Base-by-base conservation (phyloP, 2,329 filamentous ascomycete species). In the Botrytis cinerea region DNA sequence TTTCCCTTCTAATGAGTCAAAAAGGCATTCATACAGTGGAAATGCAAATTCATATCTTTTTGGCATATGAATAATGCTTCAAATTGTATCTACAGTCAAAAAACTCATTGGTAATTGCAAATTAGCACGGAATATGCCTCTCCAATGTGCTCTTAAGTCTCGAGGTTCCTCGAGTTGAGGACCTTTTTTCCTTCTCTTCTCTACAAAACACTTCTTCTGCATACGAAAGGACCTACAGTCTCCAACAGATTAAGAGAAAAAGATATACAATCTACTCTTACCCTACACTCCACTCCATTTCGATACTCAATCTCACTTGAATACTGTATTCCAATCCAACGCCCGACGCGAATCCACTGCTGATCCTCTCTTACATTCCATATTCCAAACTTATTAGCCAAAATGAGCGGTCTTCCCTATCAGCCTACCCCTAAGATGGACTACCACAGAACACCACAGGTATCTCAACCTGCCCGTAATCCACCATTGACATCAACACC, bases 401-500 rank as follows among this genome's bases (percentile, higher is more conserved):
- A 60, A 35, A 60, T 60, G 32, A 35, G 28, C 22, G 1, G 3
- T 35, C 6, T 6, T 35, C 3, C 28, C 18, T 35, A 35, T 25
- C 46, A 48, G 1, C 20, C 45, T 48, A 22, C 7, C 7, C 2
- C 18, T 7, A 18, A 59, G 4, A 35, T 22, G 3, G 32, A 7
- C 2, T 20, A 35, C 35, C 35, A 35, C 28, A 60, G 22, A 60
- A 1, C 9, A 35, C 28, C 57, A 22, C 46, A 22, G 20, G 46
- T 10, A 4, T 48, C 46, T 48, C 20, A 5, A 0, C 28, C 28
- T 20, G 3, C 28, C 32, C 8, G 28, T 0, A 2, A 8, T 22
- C 28, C 54, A 59, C n/a, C 54, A 10, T 59, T 1, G 14, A 32
- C 16, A 20, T 10, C 54, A 32, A 0, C 54, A 32, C 32, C 54